Base-by-base conservation (phyloP, 139 green algal species). In the Tetratostichococcus sp. region DNA sequence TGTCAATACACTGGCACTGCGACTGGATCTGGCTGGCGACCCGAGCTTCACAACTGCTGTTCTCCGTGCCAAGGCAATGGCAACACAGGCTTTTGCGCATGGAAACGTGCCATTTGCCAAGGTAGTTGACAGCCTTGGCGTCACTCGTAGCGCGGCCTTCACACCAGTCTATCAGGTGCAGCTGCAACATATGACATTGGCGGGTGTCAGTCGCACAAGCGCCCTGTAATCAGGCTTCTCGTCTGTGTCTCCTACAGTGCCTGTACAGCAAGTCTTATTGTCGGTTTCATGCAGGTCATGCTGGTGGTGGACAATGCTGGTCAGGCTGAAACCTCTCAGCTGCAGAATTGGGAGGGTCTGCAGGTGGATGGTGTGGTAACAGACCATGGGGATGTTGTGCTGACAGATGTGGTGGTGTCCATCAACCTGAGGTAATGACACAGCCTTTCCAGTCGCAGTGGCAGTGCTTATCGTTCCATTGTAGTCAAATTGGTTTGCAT, bases 1-100 rank as follows among this genome's bases (percentile, higher is more conserved):
- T 31, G 26, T 77, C 59, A 77, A 77, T 59, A 71, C 26, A 2
- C 16, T 77, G 72, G 62, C 62, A 11, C 30, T 77, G 35, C 72
- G 72, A 17, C 50, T 62, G 50, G 50, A 62, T 17, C 50, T 62
- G 50, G 50, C 14, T 5, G 50, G 50, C 50, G 50, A 62, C 50
- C 50, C 50, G 11, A 62, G 17, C 50, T 62, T 62, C 19, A 17
- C 19, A 8, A 26, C 22, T 8, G 14, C 19, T 25, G 11, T 62
- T 8, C 14, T 8, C 50, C 50, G 50, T 17, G 50, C 50, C 19
- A 62, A 62, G 50, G 50, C 50, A 26, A 62, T 17, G 22, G 50
- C 50, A 2, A 26, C 19, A 17, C 50, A 62, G 50, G 50, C 50
- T 2, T 62, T 62, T 62, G 50, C 19, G 50, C 50, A 62, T 17